These are phyloP conservation scores for Trichoderma harzianum DNA, from an alignment of 2,329 filamentous ascomycete species.

Conservation along the genomic window DNA sequence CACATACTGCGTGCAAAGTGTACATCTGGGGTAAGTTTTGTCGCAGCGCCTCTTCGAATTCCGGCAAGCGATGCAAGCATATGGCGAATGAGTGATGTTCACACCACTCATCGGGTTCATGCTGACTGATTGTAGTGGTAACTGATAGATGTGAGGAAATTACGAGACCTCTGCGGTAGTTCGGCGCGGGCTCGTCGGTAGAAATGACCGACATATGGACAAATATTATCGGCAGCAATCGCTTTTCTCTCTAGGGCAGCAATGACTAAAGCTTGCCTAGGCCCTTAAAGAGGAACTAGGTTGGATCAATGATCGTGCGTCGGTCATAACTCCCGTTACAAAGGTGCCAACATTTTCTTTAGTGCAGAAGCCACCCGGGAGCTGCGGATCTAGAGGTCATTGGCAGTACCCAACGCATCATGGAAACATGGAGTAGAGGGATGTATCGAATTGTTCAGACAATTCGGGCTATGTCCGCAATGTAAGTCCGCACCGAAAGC, in stretches of 20 bases:
- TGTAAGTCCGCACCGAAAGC: neutral
- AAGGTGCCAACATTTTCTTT: neutral
- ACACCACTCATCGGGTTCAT: neutral
- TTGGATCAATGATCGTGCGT: neutral
- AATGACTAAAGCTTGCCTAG: neutral
- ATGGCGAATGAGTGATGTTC: neutral
- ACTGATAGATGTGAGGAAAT: neutral
- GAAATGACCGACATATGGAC: neutral
- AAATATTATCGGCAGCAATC: neutral
- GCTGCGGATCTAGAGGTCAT: neutral
- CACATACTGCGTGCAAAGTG: constrained; percentile 17
- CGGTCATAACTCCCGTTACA: neutral
- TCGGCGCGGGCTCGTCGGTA: neutral
- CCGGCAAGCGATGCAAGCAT: constrained; percentile 1
- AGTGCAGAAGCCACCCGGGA: neutral
- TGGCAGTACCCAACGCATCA: neutral
- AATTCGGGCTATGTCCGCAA: neutral
- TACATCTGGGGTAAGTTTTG: constrained; percentile 12
- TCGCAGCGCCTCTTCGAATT: constrained; percentile 14
- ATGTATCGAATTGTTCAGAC: neutral
- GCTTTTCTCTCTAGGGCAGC: neutral
- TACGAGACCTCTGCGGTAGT: neutral
- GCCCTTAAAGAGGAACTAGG: neutral
- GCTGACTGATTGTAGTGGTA: neutral
- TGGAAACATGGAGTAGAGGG: neutral